A percentile compares a stretch with the other conserved stretches of the same genome.
These are phyloP conservation scores for Botrytis galanthina DNA, from an alignment of 2,329 filamentous ascomycete species.

Conservation along the genomic window DNA sequence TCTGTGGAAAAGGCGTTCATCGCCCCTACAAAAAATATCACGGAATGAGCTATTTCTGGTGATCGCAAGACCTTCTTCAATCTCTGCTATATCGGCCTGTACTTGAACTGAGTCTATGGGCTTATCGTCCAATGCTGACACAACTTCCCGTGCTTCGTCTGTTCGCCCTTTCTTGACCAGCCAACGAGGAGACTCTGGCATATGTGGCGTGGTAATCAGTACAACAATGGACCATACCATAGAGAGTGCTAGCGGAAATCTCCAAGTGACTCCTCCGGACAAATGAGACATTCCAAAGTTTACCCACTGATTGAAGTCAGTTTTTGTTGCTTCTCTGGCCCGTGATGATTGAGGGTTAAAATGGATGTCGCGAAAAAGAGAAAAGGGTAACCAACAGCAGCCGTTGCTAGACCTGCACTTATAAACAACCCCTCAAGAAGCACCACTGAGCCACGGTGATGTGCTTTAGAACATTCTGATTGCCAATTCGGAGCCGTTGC, in stretches of 20 bases:
- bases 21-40: constrained; percentile 50
- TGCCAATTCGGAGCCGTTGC: constrained; percentile 57
- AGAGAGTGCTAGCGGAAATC: constrained; percentile 60
- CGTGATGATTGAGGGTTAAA: constrained; percentile 1
- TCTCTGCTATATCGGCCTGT: constrained; percentile 50
- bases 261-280: constrained; percentile 52
- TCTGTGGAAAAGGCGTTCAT: constrained; percentile 53
- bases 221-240: constrained; percentile 59
- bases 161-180: constrained; percentile 46
- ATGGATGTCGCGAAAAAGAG: neutral
- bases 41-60: constrained; percentile 38
- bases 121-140: constrained; percentile 43
- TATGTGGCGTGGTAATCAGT: constrained; percentile 49
- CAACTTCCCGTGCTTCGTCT: constrained; percentile 45
- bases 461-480: constrained; percentile 55
- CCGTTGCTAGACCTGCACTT: constrained; percentile 44
- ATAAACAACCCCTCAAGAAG: constrained; percentile 60
- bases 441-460: constrained; percentile 57
- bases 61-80: constrained; percentile 67
- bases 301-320: constrained; percentile 50
- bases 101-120: constrained; percentile 52
- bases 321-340: neutral
- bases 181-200: constrained; percentile 54
- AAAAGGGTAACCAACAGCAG: constrained; percentile 17
- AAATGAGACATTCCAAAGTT: constrained; percentile 55